A percentile compares a stretch with the other conserved stretches of the same genome.
Conservation (phyloP, 2,329 filamentous ascomycete species). For the Aaosphaeria pasadenensis region DNA sequence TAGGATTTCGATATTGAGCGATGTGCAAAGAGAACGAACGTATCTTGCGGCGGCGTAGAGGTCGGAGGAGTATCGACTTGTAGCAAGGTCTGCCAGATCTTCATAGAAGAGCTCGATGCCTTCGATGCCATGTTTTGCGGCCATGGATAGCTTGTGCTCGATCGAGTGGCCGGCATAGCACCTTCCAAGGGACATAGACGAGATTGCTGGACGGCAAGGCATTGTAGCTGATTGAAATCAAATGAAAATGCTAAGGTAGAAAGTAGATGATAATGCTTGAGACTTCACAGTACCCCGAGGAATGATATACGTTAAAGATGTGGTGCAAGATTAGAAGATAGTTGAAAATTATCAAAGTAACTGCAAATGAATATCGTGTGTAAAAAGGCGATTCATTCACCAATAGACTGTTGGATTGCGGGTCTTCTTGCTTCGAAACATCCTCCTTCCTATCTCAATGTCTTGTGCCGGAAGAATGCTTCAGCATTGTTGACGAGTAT, state of each 20-base stretch:
- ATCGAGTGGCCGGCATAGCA: conserved; percentile 66
- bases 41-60: conserved; percentile 58
- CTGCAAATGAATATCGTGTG: no score
- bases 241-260: not conserved
- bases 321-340: no score
- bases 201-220: conserved; percentile 63
- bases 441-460: no score
- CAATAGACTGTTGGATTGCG: no score
- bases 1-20: conserved; percentile 57
- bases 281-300: no score
- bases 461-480: no score
- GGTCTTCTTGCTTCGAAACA: no score
- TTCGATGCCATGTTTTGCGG: conserved; percentile 60
- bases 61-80: conserved; percentile 37
- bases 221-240: conserved; percentile 26
- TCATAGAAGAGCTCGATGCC: conserved; percentile 78
- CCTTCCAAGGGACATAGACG: conserved; percentile 73
- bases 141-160: conserved; percentile 65
- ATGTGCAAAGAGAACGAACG: conserved; percentile 57
- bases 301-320: no score
- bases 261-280: no score
- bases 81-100: conserved; percentile 64
- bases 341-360: no score
- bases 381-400: no score
- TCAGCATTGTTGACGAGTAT: no score